These are phyloP conservation scores for Beauveria rudraprayagi DNA, from an alignment of 2,329 filamentous ascomycete species.

Conservation along the genomic window DNA sequence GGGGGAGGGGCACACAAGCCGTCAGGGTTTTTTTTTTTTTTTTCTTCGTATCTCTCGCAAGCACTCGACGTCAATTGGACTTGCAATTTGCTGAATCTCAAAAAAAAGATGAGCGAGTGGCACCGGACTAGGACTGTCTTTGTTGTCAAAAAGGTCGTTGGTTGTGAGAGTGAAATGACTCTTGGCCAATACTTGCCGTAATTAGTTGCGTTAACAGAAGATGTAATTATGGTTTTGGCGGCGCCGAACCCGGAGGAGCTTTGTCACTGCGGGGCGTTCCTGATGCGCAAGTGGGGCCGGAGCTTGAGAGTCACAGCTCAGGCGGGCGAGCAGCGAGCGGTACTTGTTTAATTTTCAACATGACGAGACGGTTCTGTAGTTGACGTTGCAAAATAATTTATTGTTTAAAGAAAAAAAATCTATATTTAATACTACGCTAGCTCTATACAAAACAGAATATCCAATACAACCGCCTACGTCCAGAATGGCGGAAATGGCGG, in stretches of 20 bases:
- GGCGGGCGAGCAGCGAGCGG: background rate
- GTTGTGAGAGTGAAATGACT: background rate
- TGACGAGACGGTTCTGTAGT: background rate
- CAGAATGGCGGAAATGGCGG: background rate
- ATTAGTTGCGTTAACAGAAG: too few species aligned
- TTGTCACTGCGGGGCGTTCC: constrained; percentile 2
- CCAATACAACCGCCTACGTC: background rate
- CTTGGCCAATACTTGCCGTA: background rate
- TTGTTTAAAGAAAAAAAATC: background rate
- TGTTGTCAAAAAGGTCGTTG: background rate
- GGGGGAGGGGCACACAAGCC: background rate
- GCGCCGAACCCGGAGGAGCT: constrained; percentile 6
- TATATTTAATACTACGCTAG: background rate
- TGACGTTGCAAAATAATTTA: background rate
- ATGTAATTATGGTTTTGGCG: background rate
- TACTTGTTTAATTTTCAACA: too few species aligned
- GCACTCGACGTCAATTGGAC: background rate
- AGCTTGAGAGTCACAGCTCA: constrained; percentile 1
- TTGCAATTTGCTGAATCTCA: background rate
- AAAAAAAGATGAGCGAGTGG: too few species aligned
- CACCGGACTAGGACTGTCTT: background rate
- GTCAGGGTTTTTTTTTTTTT: background rate
- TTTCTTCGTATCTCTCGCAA: background rate
- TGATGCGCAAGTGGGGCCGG: background rate
- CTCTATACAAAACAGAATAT: background rate